Conservation (phyloP, 2,329 filamentous ascomycete genomes). For the Ophiostoma montium region DNA sequence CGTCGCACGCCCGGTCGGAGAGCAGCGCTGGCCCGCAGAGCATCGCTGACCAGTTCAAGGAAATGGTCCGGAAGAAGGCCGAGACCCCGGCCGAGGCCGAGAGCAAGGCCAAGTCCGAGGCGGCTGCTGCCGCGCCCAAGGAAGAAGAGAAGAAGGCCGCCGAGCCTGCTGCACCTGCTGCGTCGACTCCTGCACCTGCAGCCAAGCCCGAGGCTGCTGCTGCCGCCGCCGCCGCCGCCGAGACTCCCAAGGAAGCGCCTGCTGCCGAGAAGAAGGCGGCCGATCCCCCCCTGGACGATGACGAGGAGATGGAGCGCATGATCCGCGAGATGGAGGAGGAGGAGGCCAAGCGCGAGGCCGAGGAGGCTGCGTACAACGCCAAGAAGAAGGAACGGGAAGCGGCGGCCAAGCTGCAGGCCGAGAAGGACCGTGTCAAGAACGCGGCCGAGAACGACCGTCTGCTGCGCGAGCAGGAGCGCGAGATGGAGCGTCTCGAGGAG, state of each 20-base stretch:
- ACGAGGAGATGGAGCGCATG: conserved; percentile 19
- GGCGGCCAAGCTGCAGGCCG: conserved; percentile 10
- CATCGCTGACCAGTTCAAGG: conserved; percentile 69
- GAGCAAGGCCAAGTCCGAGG: not conserved
- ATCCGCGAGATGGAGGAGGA: conserved; percentile 17
- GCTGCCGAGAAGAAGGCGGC: not conserved
- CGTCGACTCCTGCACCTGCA: not conserved
- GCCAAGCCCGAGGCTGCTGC: not conserved
- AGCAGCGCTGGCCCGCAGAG: conserved; percentile 47
- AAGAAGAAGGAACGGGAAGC: conserved; percentile 11
- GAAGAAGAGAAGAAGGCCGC: not conserved
- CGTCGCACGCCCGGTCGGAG: conserved; percentile 52
- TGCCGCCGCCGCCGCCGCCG: not conserved
- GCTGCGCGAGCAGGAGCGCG: conserved; percentile 57
- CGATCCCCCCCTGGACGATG: conserved; percentile 27
- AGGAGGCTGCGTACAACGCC: conserved; percentile 10
- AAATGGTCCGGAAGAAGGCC: conserved; percentile 49
- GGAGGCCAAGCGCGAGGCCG: conserved; percentile 13
- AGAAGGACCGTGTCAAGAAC: conserved; percentile 9
- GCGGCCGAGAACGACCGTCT: conserved; percentile 25
- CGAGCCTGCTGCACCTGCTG: not conserved
- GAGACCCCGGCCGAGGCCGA: not conserved
- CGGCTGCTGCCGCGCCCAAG: not conserved
- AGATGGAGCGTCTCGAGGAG: conserved; percentile 60
- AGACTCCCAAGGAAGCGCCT: not conserved